Conservation (phyloP, 2,329 filamentous ascomycete genomes). For the Pyrenophora teres region DNA sequence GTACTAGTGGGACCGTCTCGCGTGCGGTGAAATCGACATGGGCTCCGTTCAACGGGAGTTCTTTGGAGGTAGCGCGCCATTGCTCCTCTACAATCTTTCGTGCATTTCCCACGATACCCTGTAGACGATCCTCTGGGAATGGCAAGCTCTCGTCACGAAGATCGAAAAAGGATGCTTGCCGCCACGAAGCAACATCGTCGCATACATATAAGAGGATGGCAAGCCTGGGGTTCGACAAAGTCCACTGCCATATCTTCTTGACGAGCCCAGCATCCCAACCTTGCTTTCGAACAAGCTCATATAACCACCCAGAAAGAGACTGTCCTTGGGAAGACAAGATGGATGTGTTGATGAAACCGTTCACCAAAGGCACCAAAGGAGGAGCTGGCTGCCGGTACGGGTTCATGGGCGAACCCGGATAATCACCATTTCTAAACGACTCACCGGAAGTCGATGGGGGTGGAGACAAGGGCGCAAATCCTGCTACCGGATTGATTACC, state of each 20-base stretch:
- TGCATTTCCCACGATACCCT: conserved; percentile 46
- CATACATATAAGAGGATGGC: conserved; percentile 47
- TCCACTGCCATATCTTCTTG: conserved; percentile 49
- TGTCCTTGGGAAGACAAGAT: conserved; percentile 44
- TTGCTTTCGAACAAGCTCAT: conserved; percentile 43
- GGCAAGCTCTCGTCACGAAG: conserved; percentile 47
- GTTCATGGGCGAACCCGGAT: conserved; percentile 39
- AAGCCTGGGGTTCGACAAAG: conserved; percentile 45
- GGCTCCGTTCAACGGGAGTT: conserved; percentile 43
- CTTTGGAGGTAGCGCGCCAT: conserved; percentile 49
- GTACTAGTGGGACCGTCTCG: conserved; percentile 45
- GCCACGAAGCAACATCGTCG: conserved; percentile 48
- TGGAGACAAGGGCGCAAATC: conserved; percentile 44
- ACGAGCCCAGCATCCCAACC: conserved; percentile 42
- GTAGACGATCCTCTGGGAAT: conserved; percentile 44
- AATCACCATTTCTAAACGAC: conserved; percentile 35
- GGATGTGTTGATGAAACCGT: conserved; percentile 46
- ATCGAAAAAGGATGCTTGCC: conserved; percentile 45
- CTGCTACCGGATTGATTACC: conserved; percentile 39
- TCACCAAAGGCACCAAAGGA: conserved; percentile 38
- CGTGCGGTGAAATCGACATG: conserved; percentile 46
- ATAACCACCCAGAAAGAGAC: conserved; percentile 45
- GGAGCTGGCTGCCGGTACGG: conserved; percentile 40
- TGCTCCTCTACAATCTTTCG: conserved; percentile 47
- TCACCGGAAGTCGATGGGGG: conserved; percentile 37